Evolutionary conservation across 192 early-diverging fungal genomes (phyloP), one percentile per base, ranked within the genome.

Genomic region (Spizellomyces punctatus): DNA sequence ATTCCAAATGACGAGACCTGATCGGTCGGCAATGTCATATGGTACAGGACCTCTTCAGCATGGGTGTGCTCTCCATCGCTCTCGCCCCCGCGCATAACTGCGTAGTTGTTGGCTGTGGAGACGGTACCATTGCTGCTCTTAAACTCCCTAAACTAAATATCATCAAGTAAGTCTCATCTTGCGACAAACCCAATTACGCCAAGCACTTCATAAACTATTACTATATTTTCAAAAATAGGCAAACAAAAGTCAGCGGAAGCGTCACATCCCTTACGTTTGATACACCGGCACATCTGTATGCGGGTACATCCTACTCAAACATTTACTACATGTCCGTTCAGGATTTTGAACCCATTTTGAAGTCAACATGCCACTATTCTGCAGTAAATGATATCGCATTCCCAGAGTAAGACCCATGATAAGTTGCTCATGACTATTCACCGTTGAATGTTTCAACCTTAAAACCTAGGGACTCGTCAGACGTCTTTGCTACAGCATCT

Each of bases 401-500:
- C 62, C 86, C 86, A 36, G 67, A 70, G 83, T 86, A 68, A 58
- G 61, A 58, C 48, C 19, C 44, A 5, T 64, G 43, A 5, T 1
- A 8, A 6, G 10, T 2, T 14, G 6, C 6, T 56, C 22, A 19
- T 54, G 0, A 54, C 54, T 6, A 56, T 19, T 56, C 21, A 16
- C 12, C 27, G 16, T 73, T 10, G 36, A 67, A 14, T 27, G 46
- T 36, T 36, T 36, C 14, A 12, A 43, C 47, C 54, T 0, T 42
- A 10, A 9, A 44, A 14, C 16, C 5, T 57, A 85, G 85, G 19
- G 76, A 83, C 58, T 87, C 83, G 10, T 72, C 78, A 10, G 80
- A 85, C 19, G 79, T 87, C 0, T 86, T 87, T 64, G 86, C 86
- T 17, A 87, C 86, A 10, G 86, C 86, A 3, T 84, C 82, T 1